Conservation (phyloP, 805 yeast genomes). For the Starmera quercuum region DNA sequence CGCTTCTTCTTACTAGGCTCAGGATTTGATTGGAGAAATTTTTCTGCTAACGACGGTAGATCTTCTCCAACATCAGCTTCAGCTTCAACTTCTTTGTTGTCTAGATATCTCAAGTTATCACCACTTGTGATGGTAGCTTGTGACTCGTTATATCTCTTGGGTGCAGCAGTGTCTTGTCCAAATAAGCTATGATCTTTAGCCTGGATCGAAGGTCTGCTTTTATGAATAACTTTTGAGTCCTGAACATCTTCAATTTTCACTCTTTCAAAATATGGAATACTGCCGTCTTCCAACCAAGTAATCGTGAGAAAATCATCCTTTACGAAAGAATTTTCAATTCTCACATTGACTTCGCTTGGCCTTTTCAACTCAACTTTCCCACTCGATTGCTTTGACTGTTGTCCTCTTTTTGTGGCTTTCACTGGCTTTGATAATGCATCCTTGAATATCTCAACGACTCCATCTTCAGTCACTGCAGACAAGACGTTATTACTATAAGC, state of each 20-base stretch:
- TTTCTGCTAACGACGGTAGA: conserved; percentile 49
- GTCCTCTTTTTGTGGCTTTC: conserved; percentile 37
- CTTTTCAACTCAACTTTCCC: conserved; percentile 39
- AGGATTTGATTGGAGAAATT: conserved; percentile 29
- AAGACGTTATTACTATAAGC: conserved; percentile 32
- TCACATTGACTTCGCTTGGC: conserved; percentile 27
- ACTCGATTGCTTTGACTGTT: conserved; percentile 44
- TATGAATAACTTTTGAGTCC: conserved; percentile 18
- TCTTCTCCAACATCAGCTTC: conserved; percentile 30
- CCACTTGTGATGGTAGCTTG: conserved; percentile 59
- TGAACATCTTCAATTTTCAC: conserved; percentile 36
- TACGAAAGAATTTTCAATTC: conserved; percentile 23
- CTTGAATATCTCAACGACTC: conserved; percentile 62
- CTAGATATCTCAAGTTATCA: conserved; percentile 49
- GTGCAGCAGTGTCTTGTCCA: conserved; percentile 41
- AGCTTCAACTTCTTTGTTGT: conserved; percentile 35
- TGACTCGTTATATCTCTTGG: conserved; percentile 52
- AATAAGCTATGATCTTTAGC: conserved; percentile 32
- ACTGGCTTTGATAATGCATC: conserved; percentile 35
- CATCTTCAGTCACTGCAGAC: conserved; percentile 65
- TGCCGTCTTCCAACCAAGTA: conserved; percentile 58
- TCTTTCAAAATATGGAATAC: conserved; percentile 48
- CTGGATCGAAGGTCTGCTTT: conserved; percentile 33
- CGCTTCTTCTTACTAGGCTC: conserved; percentile 25
- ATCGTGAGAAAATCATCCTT: conserved; percentile 31